These are phyloP conservation scores for Entomortierella lignicola DNA, from an alignment of 192 early-diverging fungal genomes.

Conservation along the genomic window DNA sequence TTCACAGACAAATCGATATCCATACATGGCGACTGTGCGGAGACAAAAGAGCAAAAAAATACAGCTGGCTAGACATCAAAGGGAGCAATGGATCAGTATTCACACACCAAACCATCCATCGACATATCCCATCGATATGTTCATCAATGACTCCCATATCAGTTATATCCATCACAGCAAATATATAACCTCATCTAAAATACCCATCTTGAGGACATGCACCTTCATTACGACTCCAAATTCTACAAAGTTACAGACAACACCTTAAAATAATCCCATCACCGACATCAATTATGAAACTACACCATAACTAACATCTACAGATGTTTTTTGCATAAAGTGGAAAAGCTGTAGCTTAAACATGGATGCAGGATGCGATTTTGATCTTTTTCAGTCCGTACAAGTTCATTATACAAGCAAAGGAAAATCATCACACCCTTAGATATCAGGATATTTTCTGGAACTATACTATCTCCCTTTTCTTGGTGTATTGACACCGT, in stretches of 20 bases:
- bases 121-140: constrained; percentile 4
- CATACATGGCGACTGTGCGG: background rate
- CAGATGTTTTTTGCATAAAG: background rate
- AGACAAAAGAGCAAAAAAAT: background rate
- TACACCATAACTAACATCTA: no score
- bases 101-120: constrained; percentile 28
- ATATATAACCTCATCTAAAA: background rate
- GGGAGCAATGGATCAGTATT: background rate
- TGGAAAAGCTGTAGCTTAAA: background rate
- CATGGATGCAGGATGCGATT: background rate
- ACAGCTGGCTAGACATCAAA: background rate
- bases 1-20: background rate
- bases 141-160: background rate
- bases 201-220: background rate
- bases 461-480: no score
- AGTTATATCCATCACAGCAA: background rate
- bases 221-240: no score
- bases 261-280: no score
- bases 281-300: no score
- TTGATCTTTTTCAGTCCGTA: background rate
- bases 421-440: background rate
- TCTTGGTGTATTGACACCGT: no score
- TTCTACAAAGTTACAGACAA: no score
- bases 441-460: no score
- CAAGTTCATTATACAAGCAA: no score